Conservation (phyloP, 768 basidiomycete species). For the Tulasnella sp. region DNA sequence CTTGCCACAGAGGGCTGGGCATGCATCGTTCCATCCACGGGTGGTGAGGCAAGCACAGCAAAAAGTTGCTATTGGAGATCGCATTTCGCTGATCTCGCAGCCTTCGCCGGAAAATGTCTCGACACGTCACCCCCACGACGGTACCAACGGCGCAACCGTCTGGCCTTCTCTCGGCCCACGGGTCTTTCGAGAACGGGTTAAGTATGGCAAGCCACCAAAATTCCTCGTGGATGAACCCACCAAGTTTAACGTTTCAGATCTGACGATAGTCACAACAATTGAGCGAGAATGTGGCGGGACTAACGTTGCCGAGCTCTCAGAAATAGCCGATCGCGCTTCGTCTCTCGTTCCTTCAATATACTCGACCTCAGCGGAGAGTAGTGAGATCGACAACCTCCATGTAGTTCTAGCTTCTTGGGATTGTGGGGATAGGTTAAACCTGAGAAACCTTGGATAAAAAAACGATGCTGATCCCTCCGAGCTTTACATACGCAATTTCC, state of each 20-base stretch:
- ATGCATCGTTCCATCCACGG: not conserved
- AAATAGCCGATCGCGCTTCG: not conserved
- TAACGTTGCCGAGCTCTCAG: not conserved
- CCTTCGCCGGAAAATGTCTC: conserved; percentile 2
- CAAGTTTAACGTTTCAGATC: not conserved
- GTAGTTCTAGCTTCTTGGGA: not conserved
- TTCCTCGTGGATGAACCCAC: not conserved
- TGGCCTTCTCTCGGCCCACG: not conserved
- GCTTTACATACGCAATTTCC: not conserved
- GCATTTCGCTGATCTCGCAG: not conserved
- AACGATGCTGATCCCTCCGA: not conserved
- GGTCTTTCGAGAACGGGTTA: not conserved
- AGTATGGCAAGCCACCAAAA: not conserved
- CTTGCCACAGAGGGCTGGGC: not conserved
- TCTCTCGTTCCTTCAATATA: not conserved
- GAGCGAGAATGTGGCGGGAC: conserved; percentile 6
- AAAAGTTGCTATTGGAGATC: not conserved
- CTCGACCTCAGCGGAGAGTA: not conserved
- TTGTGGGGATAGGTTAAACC: not conserved
- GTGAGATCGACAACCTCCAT: not conserved
- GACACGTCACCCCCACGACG: not conserved
- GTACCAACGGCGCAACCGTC: not conserved
- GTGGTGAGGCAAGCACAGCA: not conserved
- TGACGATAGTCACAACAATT: not conserved
- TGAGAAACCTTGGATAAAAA: not conserved